phyloP scores from a whole-genome alignment of 169 alveolate species.

The Theileria parva region DNA sequence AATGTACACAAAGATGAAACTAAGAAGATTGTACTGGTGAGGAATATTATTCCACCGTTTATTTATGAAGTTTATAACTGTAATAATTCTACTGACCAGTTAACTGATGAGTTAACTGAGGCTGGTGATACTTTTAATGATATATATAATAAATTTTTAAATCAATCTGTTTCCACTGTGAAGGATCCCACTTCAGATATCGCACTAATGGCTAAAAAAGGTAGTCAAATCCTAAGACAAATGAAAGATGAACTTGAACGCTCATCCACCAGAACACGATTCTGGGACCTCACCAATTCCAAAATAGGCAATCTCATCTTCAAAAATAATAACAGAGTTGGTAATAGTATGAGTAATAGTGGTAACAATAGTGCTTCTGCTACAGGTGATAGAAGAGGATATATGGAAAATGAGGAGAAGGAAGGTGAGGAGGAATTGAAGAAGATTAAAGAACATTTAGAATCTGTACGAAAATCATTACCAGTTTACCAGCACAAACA shows the following conservation, averaged over 20 bases:
- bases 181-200: slow-evolving; percentile 97
- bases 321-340: slow-evolving; percentile 49
- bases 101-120: slow-evolving; percentile 28
- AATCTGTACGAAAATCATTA: slow-evolving; percentile 55
- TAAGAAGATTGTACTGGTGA: slow-evolving; percentile 89
- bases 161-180: slow-evolving; percentile 81
- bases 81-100: slow-evolving; percentile 6
- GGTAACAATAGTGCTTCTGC: slow-evolving; percentile 11
- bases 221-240: slow-evolving; percentile 87
- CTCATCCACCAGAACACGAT: slow-evolving; percentile 87
- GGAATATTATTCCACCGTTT: slow-evolving; percentile 91
- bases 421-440: slow-evolving; percentile 64
- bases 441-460: slow-evolving; percentile 45
- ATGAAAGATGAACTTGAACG: slow-evolving; percentile 91
- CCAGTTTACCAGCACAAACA: slow-evolving; percentile 74
- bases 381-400: slow-evolving; percentile 22
- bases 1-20: slow-evolving; percentile 89
- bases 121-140: slow-evolving; percentile 81
- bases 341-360: background rate
- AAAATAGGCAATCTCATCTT: slow-evolving; percentile 83
- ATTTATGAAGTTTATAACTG: slow-evolving; percentile 74
- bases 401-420: slow-evolving; percentile 40
- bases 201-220: slow-evolving; percentile 95
- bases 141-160: slow-evolving; percentile 74
- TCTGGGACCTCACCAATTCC: slow-evolving; percentile 92